Conservation (phyloP, 2,329 filamentous ascomycete species). For the Diaporthe batatas region DNA sequence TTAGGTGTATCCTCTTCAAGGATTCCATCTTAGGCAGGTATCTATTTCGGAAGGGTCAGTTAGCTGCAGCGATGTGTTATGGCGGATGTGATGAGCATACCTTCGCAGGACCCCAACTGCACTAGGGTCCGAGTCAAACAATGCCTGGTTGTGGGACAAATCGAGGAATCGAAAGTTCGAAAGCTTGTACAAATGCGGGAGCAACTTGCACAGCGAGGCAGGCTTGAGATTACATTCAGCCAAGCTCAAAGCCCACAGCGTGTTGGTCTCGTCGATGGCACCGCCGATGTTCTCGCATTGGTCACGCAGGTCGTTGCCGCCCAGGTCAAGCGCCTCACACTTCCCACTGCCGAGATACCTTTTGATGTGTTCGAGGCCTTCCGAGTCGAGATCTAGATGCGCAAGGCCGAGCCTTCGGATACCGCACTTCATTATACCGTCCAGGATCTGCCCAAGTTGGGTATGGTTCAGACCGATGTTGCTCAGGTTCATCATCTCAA, state of each 20-base stretch:
- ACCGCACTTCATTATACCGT: conserved; percentile 83
- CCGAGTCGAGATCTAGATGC: conserved; percentile 80
- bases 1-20: conserved; percentile 87
- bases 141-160: conserved; percentile 86
- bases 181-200: conserved; percentile 79
- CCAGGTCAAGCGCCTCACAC: conserved; percentile 90
- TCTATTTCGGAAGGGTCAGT: conserved; percentile 52
- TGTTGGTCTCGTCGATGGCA: conserved; percentile 65
- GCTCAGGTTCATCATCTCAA: conserved; percentile 87
- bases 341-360: conserved; percentile 80
- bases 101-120: conserved; percentile 81
- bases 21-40: conserved; percentile 83
- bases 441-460: conserved; percentile 82
- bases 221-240: conserved; percentile 87
- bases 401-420: conserved; percentile 85
- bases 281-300: conserved; percentile 67
- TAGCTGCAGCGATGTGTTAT: not conserved
- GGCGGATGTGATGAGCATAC: conserved; percentile 58
- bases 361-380: conserved; percentile 81
- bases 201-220: conserved; percentile 77
- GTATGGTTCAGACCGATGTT: conserved; percentile 80
- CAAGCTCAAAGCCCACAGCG: conserved; percentile 85
- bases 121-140: conserved; percentile 82
- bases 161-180: conserved; percentile 88
- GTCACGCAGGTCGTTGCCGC: conserved; percentile 80